These are phyloP conservation scores for Pelargonium myrrhifolium DNA, from an alignment of 441 rosid species.

Conservation along the genomic window DNA sequence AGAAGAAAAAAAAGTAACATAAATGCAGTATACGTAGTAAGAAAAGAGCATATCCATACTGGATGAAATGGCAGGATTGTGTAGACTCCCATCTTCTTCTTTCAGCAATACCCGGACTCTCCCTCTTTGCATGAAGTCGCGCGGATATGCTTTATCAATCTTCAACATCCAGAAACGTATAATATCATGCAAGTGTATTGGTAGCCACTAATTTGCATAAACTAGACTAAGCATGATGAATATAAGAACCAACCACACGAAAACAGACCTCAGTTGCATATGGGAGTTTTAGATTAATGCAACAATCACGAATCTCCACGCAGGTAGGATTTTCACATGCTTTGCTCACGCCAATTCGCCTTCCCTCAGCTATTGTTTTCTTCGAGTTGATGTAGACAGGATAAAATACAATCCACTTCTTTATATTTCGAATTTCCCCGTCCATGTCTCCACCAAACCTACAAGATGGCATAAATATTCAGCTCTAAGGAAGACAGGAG, in stretches of 20 bases:
- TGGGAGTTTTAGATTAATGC: constrained; percentile 56
- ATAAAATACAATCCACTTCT: constrained; percentile 70
- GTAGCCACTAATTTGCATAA: neutral
- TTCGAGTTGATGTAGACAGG: constrained; percentile 77
- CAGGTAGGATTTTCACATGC: constrained; percentile 80
- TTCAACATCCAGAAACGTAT: constrained; percentile 19
- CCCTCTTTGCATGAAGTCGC: constrained; percentile 94
- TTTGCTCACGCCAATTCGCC: constrained; percentile 51
- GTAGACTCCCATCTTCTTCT: constrained; percentile 75
- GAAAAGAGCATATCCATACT: constrained; percentile 35
- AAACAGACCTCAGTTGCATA: constrained; percentile 55
- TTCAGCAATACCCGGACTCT: constrained; percentile 79
- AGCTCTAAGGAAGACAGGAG: too few species aligned
- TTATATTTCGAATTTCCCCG: constrained; percentile 33
- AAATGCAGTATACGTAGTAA: neutral
- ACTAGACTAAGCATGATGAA: neutral
- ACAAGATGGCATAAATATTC: neutral
- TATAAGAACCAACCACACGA: neutral
- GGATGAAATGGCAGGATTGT: constrained; percentile 70
- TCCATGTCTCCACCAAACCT: constrained; percentile 29
- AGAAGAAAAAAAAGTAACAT: neutral
- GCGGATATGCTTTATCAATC: constrained; percentile 94
- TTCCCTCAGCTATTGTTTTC: constrained; percentile 79
- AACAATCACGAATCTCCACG: constrained; percentile 67
- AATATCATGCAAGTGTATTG: neutral